A percentile compares a stretch with the other conserved stretches of the same genome.
Evolutionary conservation across 2,329 filamentous ascomycete genomes (phyloP).

Genomic region (Fusarium nelsonii): DNA sequence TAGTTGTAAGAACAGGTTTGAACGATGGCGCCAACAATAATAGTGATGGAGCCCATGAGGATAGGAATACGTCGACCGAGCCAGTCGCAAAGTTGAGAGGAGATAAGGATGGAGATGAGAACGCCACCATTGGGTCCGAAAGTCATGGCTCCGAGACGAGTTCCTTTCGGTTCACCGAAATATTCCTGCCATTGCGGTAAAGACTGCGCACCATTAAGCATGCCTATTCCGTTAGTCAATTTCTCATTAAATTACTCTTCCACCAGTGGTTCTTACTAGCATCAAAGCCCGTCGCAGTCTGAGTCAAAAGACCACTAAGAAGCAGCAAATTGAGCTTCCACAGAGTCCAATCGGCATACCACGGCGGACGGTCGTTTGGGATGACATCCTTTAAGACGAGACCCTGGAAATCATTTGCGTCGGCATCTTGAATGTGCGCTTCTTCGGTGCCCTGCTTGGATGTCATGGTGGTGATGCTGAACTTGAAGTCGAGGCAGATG

Average conservation of each 20-base stretch:
- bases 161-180: constrained; percentile 48
- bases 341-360: constrained; percentile 43
- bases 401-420: constrained; percentile 40
- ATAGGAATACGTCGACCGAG: constrained; percentile 49
- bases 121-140: constrained; percentile 45
- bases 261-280: constrained; percentile 33
- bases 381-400: constrained; percentile 45
- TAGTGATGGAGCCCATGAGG: constrained; percentile 44
- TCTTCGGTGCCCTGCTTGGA: constrained; percentile 29
- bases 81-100: constrained; percentile 48
- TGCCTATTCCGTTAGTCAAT: constrained; percentile 44
- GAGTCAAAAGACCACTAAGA: constrained; percentile 50
- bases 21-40: constrained; percentile 48
- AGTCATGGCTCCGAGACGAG: constrained; percentile 50
- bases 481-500: not conserved
- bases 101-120: constrained; percentile 44
- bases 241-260: rapidly evolving
- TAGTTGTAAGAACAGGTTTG: constrained; percentile 51
- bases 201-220: constrained; percentile 53
- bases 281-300: constrained; percentile 52
- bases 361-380: constrained; percentile 39
- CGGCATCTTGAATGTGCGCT: constrained; percentile 22
- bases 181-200: constrained; percentile 49
- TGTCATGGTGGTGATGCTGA: not conserved
- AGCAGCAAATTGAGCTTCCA: constrained; percentile 51